Evolutionary conservation across 2,329 filamentous ascomycete genomes (phyloP), one percentile per base, ranked within the genome.

Genomic region (Hymenoscyphus scutula): DNA sequence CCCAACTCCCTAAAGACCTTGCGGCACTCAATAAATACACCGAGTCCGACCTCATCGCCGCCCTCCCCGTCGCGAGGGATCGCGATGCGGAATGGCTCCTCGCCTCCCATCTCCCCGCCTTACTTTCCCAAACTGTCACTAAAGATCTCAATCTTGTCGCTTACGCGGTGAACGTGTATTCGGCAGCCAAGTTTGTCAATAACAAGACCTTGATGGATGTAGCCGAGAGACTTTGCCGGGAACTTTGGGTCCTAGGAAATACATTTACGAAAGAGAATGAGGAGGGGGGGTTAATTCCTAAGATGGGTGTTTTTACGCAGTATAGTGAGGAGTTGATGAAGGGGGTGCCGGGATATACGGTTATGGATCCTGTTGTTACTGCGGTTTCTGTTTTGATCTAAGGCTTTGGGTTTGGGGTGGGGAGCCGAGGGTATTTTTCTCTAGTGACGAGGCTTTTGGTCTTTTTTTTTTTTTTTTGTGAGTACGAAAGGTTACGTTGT

Each of bases 381-480:
- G 51, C 51, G 11, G 51, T 54, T 30, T 54, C 51, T 6, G 29
- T 54, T 54, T 30, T 54, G 51, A 29, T 54, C 17, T 54, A 54
- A n/a, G 13, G 17, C 6, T 3, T 17, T 27, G 25, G 6, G 1
- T n/a, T n/a, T n/a, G n/a, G n/a, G n/a, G n/a, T n/a, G n/a, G n/a
- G n/a, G n/a, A n/a, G n/a, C n/a, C n/a, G n/a, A n/a, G n/a, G n/a
- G n/a, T n/a, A n/a, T n/a, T n/a, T n/a, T n/a, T n/a, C n/a, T n/a
- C n/a, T n/a, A n/a, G n/a, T n/a, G n/a, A n/a, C n/a, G n/a, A n/a
- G n/a, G n/a, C n/a, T n/a, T n/a, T n/a, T n/a, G n/a, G n/a, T n/a
- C n/a, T n/a, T n/a, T n/a, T n/a, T n/a, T n/a, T n/a, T n/a, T n/a
- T n/a, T n/a, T n/a, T n/a, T n/a, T n/a, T n/a, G n/a, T n/a, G n/a